These are phyloP conservation scores for Nakaseomyces uthaithaninus DNA, from an alignment of 1,139 yeast genomes.

Conservation along the genomic window DNA sequence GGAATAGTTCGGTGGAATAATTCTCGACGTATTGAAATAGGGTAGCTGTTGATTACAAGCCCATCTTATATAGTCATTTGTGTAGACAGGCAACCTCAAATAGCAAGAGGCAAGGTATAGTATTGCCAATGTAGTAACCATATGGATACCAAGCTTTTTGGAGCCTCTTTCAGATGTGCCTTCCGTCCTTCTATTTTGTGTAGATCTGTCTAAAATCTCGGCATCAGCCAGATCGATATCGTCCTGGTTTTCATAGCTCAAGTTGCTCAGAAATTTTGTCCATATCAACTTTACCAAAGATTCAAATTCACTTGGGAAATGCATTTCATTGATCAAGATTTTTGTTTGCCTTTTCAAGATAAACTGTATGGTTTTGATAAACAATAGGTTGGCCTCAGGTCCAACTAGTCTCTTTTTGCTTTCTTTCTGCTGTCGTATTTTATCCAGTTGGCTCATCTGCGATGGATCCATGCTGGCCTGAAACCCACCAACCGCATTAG, in stretches of 20 bases:
- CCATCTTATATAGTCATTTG: constrained; percentile 25
- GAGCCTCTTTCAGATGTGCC: constrained; percentile 5
- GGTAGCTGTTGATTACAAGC: constrained; percentile 22
- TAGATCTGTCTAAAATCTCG: not conserved
- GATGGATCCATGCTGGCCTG: constrained; percentile 24
- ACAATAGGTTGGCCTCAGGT: constrained; percentile 40
- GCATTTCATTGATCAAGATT: constrained; percentile 33
- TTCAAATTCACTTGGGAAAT: constrained; percentile 35
- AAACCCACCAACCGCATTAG: constrained; percentile 29
- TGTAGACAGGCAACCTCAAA: constrained; percentile 24
- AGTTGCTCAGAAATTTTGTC: constrained; percentile 36
- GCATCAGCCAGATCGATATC: constrained; percentile 27
- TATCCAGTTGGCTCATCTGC: constrained; percentile 17
- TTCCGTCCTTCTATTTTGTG: not conserved
- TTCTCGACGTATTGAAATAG: constrained; percentile 21
- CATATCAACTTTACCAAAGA: constrained; percentile 44
- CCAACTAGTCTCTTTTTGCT: constrained; percentile 42
- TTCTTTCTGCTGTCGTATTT: constrained; percentile 14
- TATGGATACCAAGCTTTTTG: constrained; percentile 16
- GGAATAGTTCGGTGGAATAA: constrained; percentile 25
- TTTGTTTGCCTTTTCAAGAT: constrained; percentile 44
- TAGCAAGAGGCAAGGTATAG: constrained; percentile 26
- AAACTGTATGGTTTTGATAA: constrained; percentile 46
- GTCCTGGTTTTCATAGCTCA: constrained; percentile 12
- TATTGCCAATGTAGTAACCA: constrained; percentile 22